Conservation (phyloP, 2,329 filamentous ascomycete species). For the Akanthomyces dipterigenus region DNA sequence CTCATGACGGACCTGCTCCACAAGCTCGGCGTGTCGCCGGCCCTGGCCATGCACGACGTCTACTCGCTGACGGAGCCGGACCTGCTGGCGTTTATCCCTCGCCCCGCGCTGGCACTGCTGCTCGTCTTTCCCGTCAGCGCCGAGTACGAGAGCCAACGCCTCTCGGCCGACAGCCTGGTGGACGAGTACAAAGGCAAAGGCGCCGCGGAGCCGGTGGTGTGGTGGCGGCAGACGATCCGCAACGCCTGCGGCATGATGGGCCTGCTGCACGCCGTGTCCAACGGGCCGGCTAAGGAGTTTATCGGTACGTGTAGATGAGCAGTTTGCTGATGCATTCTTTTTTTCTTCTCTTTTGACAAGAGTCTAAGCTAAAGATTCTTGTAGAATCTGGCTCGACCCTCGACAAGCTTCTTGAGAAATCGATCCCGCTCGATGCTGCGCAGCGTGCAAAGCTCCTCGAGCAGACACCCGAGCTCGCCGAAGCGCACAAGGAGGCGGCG, state of each 20-base stretch:
- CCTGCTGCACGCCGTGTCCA: conserved; percentile 72
- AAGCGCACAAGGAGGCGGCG: conserved; percentile 72
- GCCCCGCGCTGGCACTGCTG: conserved; percentile 79
- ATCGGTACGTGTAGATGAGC: conserved; percentile 41
- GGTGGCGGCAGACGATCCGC: conserved; percentile 92
- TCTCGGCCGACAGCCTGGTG: conserved; percentile 61
- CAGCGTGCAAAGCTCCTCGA: conserved; percentile 71
- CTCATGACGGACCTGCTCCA: conserved; percentile 80
- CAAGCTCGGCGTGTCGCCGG: conserved; percentile 73
- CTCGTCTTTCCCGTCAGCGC: conserved; percentile 84
- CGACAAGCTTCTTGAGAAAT: conserved; percentile 57
- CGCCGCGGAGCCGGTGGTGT: conserved; percentile 67
- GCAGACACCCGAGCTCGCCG: conserved; percentile 65
- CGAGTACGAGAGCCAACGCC: conserved; percentile 70
- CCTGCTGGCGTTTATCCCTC: conserved; percentile 78
- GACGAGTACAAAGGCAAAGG: conserved; percentile 63
- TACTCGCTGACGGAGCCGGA: conserved; percentile 83
- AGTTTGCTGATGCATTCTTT: no score
- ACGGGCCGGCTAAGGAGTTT: conserved; percentile 61
- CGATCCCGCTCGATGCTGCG: conserved; percentile 60
- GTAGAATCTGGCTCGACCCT: conserved; percentile 49
- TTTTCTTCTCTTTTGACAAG: no score
- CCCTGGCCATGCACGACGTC: conserved; percentile 80
- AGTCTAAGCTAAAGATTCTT: background rate
- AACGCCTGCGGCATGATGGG: conserved; percentile 93